Percentiles rank a stretch among this genome's conserved stretches.
These are phyloP conservation scores for Sphaerulina vaccinii DNA, from an alignment of 2,329 filamentous ascomycete genomes.

Conservation along the genomic window DNA sequence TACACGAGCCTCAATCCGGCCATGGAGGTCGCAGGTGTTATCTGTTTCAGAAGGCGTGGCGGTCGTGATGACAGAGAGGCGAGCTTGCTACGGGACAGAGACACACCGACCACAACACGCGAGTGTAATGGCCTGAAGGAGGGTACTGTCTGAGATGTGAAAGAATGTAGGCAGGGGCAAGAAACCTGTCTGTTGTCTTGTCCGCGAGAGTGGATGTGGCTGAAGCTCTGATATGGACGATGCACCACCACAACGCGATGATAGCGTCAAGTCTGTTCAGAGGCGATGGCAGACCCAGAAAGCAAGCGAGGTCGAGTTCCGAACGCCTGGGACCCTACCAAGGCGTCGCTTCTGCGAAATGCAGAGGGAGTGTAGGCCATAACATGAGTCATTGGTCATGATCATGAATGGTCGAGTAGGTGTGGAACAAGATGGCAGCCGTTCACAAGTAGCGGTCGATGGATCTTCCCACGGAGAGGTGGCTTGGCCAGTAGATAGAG, in stretches of 20 bases:
- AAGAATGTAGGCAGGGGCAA: constrained; percentile 20
- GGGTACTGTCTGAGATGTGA: neutral
- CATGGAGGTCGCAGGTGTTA: constrained; percentile 1
- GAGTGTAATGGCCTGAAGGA: too few species aligned
- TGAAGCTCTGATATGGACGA: constrained; percentile 13
- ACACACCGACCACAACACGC: neutral
- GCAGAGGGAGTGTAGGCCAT: constrained; percentile 16
- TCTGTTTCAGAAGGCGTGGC: neutral
- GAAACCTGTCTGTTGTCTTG: too few species aligned
- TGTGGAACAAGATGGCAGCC: constrained; percentile 17
- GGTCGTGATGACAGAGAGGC: neutral
- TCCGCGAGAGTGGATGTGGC: constrained; percentile 20
- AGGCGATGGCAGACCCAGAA: neutral
- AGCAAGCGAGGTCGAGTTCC: constrained; percentile 13
- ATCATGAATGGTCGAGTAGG: constrained; percentile 5
- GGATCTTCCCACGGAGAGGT: neutral
- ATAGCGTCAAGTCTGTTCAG: neutral
- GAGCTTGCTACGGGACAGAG: neutral
- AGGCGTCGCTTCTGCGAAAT: constrained; percentile 10
- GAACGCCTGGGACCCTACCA: constrained; percentile 21
- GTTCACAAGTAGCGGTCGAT: constrained; percentile 9
- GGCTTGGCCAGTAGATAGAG: constrained; percentile 12
- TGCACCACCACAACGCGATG: neutral
- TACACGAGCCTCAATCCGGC: constrained; percentile 2
- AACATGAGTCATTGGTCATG: constrained; percentile 26